phyloP scores from a whole-genome alignment of 768 basidiomycete species.

The Trametes cinnabarina region DNA sequence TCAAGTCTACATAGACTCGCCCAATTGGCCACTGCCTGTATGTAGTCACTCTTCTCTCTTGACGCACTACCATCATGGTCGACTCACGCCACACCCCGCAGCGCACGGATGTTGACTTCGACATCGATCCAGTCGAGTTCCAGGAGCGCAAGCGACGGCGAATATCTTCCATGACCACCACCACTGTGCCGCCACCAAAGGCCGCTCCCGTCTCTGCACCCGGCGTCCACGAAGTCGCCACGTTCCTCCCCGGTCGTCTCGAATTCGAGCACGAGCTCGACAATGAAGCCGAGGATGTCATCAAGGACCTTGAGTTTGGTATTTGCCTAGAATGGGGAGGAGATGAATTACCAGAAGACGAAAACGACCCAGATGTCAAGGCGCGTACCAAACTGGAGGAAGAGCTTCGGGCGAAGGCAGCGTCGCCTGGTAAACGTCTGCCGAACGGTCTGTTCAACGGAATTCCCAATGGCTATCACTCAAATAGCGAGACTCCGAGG shows the following conservation, averaged over 20 bases:
- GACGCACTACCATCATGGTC: conserved; percentile 4
- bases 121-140: conserved; percentile 78
- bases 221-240: conserved; percentile 87
- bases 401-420: conserved; percentile 34
- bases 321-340: conserved; percentile 85
- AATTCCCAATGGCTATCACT: conserved; percentile 27
- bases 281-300: conserved; percentile 93
- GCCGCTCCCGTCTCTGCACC: conserved; percentile 85
- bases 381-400: conserved; percentile 44
- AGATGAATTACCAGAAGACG: conserved; percentile 74
- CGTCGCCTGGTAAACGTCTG: conserved; percentile 28
- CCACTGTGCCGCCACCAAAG: conserved; percentile 57
- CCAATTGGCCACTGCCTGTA: conserved; percentile 79
- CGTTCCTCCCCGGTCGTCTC: conserved; percentile 93
- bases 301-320: conserved; percentile 96
- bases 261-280: conserved; percentile 98
- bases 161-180: conserved; percentile 75
- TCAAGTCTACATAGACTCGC: conserved; percentile 73
- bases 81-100: conserved; percentile 12
- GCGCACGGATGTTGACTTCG: conserved; percentile 56
- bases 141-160: conserved; percentile 86
- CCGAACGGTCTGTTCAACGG: conserved; percentile 35
- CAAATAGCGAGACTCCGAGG: conserved; percentile 35
- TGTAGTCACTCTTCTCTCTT: conserved; percentile 29
- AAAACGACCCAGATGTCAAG: conserved; percentile 71